Base-by-base conservation (phyloP, 2,329 filamentous ascomycete genomes). In the Dothistroma septosporum region DNA sequence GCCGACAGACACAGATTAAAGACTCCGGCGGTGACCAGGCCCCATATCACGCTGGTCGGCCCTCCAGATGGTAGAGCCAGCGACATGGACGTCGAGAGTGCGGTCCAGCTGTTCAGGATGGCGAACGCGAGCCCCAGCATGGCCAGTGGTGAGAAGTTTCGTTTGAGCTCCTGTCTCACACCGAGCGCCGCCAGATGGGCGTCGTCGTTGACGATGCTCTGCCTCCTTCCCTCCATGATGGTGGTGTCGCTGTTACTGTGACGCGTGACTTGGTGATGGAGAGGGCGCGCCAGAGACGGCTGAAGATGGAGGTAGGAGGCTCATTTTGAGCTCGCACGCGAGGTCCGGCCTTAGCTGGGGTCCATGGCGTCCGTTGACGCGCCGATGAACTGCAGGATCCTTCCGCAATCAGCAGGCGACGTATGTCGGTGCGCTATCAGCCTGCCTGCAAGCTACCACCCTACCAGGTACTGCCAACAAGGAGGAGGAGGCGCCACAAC, bases 11-110 rank as follows among this genome's bases (percentile, higher is more conserved):
- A 88, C 10, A 90, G 70, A 68, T 90, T 91, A 76, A 87, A 90
- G 52, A 90, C 67, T 54, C 87, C 79, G 7, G 78, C 78, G 1
- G 78, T 80, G 12, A 84, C 68, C 5, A 82, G 69, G 2, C 89
- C 89, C 89, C 89, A 92, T 60, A 92, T 82, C 46, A 92, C 87
- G 60, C 86, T 83, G 8, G 83, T 85, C 21, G 86, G 83, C 0
- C 90, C 90, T 47, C 90, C 90, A 14, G 85, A 88, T 0, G 89
- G 87, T 33, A 92, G 77, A 21, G 85, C 84, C 5, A 87, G 76
- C 2, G 79, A 82, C 50, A 87, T 73, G 58, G 82, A 85, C 1
- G 84, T 79, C 2, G 83, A 83, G 8, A 86, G 74, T 16, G 84
- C 84, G 2, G 84, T 86, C 84, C 84, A 87, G 16, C 83, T 84